These are phyloP conservation scores for Phytopythium litorale DNA, from an alignment of 352 stramenopile species.

Conservation along the genomic window DNA sequence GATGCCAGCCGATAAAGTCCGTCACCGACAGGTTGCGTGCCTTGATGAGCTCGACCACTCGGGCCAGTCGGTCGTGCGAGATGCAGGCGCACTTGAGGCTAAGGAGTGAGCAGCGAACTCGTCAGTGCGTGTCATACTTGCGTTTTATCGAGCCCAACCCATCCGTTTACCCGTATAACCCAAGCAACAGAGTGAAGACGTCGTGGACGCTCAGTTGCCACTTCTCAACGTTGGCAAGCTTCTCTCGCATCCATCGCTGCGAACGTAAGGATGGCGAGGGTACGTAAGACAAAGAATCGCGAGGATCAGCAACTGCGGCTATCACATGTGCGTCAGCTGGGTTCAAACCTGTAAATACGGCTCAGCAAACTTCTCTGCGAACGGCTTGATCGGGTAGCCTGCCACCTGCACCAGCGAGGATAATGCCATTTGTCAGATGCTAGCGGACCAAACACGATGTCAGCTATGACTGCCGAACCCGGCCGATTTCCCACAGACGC, in stretches of 20 bases:
- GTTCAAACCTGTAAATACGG: constrained; percentile 49
- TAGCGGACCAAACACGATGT: not conserved
- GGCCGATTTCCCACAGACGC: constrained; percentile 63
- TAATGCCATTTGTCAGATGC: not conserved
- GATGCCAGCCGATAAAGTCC: constrained; percentile 81
- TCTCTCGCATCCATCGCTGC: constrained; percentile 77
- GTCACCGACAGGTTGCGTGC: constrained; percentile 63
- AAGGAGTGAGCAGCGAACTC: not conserved
- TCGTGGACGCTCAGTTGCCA: constrained; percentile 62
- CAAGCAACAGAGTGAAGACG: constrained; percentile 76
- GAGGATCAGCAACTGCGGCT: not conserved
- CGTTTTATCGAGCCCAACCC: not conserved
- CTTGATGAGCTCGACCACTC: constrained; percentile 49
- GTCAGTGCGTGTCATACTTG: not conserved
- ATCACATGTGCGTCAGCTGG: not conserved
- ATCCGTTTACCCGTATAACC: constrained; percentile 56
- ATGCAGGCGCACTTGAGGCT: constrained; percentile 67
- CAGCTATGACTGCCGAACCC: constrained; percentile 14
- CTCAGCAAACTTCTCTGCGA: constrained; percentile 74
- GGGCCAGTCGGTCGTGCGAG: constrained; percentile 48
- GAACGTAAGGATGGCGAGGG: not conserved
- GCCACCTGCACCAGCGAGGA: constrained; percentile 34
- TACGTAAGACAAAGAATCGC: not conserved
- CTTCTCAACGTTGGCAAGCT: constrained; percentile 37
- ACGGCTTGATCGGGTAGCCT: constrained; percentile 77